Conservation (phyloP, 2,329 filamentous ascomycete genomes). For the Alternaria triticimaculans region DNA sequence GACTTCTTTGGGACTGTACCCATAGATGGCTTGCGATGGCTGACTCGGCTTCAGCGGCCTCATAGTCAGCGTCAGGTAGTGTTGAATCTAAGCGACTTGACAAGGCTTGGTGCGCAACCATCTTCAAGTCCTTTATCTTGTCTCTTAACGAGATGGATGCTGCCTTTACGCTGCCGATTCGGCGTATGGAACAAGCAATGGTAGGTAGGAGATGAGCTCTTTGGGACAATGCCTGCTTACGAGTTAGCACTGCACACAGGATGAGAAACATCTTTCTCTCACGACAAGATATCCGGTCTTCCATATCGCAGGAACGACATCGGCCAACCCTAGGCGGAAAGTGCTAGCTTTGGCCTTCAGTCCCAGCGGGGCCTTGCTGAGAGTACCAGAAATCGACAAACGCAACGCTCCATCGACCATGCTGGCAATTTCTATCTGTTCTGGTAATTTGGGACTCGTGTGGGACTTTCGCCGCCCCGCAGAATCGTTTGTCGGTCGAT, state of each 20-base stretch:
- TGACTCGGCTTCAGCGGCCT: neutral
- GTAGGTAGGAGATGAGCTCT: conserved; percentile 49
- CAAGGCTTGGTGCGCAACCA: too few species aligned
- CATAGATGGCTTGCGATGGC: conserved; percentile 10
- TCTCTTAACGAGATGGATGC: conserved; percentile 22
- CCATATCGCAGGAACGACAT: conserved; percentile 51
- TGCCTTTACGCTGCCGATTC: conserved; percentile 5
- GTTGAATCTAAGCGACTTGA: neutral
- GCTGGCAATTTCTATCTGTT: neutral
- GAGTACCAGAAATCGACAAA: conserved; percentile 40
- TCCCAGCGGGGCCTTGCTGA: conserved; percentile 26
- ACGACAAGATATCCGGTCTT: conserved; percentile 47
- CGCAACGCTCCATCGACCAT: conserved; percentile 49
- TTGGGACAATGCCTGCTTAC: conserved; percentile 35
- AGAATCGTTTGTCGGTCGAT: neutral
- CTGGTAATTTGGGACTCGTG: neutral
- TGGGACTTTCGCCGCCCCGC: neutral
- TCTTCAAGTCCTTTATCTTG: conserved; percentile 18
- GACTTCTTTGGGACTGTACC: conserved; percentile 8
- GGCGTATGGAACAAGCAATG: conserved; percentile 44
- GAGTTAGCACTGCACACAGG: conserved; percentile 10
- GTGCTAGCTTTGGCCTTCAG: conserved; percentile 43
- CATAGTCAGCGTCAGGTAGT: neutral
- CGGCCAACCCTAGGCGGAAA: conserved; percentile 43
- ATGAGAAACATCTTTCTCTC: neutral